phyloP scores from a whole-genome alignment of 2,329 filamentous ascomycete species.

The Monilinia aucupariae region DNA sequence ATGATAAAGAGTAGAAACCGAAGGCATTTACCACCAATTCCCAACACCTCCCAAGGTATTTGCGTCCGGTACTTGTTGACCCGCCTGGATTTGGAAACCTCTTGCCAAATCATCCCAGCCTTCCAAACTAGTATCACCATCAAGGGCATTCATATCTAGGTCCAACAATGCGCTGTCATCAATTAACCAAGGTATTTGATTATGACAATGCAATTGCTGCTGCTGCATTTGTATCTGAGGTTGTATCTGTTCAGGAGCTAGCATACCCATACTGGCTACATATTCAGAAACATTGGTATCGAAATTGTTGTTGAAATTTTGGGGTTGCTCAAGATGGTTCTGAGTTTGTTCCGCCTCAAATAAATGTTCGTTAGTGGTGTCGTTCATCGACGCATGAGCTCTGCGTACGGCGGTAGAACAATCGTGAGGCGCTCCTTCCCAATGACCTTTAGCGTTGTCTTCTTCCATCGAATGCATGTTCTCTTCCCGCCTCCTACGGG shows the following conservation, averaged over 20 bases:
- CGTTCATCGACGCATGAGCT: not conserved
- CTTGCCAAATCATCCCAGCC: slow-evolving; percentile 37
- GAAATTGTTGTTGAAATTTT: not conserved
- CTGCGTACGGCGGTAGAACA: slow-evolving; percentile 4
- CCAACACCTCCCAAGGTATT: slow-evolving; percentile 28
- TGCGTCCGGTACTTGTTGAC: slow-evolving; percentile 15
- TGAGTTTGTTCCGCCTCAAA: not conserved
- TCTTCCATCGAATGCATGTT: slow-evolving; percentile 38
- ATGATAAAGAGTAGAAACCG: not conserved
- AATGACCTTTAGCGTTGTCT: slow-evolving; percentile 6
- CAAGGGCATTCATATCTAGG: slow-evolving; percentile 31
- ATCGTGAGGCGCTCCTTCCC: slow-evolving; percentile 16
- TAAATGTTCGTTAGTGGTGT: not conserved
- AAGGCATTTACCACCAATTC: slow-evolving; percentile 29
- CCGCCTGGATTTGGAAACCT: slow-evolving; percentile 32
- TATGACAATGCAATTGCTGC: slow-evolving; percentile 15
- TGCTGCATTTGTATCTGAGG: slow-evolving; percentile 26
- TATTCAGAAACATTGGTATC: slow-evolving; percentile 23
- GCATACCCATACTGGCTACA: slow-evolving; percentile 26
- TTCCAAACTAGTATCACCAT: slow-evolving; percentile 33
- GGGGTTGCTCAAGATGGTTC: not conserved
- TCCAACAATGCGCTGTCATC: slow-evolving; percentile 28
- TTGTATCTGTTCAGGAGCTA: slow-evolving; percentile 27
- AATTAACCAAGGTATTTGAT: slow-evolving; percentile 26
- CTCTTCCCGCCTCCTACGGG: slow-evolving; percentile 47